Percentiles rank a stretch among this genome's conserved stretches.
Evolutionary conservation across 2,329 filamentous ascomycete species (phyloP).

Genomic region (Cercospora zeae-maydis): DNA sequence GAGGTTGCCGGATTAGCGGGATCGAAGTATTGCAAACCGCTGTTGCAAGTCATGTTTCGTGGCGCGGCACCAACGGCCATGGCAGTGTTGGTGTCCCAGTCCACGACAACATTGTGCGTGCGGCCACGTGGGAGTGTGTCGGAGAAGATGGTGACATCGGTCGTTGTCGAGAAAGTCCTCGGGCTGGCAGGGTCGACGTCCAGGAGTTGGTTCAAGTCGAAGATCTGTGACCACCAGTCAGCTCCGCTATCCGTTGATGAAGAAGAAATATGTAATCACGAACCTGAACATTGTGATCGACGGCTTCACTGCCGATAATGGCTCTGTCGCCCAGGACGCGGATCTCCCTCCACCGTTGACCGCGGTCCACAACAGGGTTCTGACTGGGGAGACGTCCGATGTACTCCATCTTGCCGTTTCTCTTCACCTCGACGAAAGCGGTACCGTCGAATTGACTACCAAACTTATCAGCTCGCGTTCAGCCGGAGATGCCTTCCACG

Average conservation of each 20-base stretch:
- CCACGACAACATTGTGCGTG: constrained; percentile 52
- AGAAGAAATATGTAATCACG: not conserved
- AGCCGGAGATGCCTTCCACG: not conserved
- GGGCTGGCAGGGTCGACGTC: constrained; percentile 44
- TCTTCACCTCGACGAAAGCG: constrained; percentile 52
- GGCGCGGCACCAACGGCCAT: constrained; percentile 43
- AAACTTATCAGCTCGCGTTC: not conserved
- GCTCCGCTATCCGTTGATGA: not conserved
- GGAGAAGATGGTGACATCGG: constrained; percentile 44
- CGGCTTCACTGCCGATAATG: constrained; percentile 45
- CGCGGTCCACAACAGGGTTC: constrained; percentile 8
- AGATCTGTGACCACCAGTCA: constrained; percentile 50
- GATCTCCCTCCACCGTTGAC: constrained; percentile 52
- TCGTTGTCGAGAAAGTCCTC: constrained; percentile 40
- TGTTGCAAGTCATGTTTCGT: constrained; percentile 43
- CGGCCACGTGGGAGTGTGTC: constrained; percentile 37
- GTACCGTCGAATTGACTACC: constrained; percentile 50
- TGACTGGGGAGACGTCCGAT: constrained; percentile 46
- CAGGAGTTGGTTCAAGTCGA: constrained; percentile 58
- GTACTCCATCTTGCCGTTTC: constrained; percentile 49
- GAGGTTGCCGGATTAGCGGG: constrained; percentile 18
- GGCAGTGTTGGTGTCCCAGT: constrained; percentile 48
- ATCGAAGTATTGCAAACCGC: constrained; percentile 55
- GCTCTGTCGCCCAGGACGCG: constrained; percentile 42
- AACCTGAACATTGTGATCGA: constrained; percentile 56